Percentiles rank a stretch among this genome's conserved stretches.
These are phyloP conservation scores for Mucor saturninus DNA, from an alignment of 371 early-diverging fungal species.

Conservation along the genomic window DNA sequence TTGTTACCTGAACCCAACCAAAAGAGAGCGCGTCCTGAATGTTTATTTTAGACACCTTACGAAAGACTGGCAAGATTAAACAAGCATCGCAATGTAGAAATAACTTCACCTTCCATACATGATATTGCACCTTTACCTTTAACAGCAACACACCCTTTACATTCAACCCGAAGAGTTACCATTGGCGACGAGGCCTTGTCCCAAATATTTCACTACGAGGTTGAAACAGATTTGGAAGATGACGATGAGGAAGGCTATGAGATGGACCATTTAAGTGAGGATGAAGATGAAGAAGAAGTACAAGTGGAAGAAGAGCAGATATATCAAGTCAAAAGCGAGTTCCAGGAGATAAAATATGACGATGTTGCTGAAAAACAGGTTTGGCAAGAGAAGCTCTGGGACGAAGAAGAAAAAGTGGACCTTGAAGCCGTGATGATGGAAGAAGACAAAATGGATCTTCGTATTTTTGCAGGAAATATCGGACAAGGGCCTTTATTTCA, in stretches of 20 bases:
- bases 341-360: constrained; percentile 11
- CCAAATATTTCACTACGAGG: constrained; percentile 43
- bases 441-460: constrained; percentile 22
- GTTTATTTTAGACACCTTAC: constrained; percentile 71
- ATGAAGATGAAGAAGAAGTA: background rate
- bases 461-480: constrained; percentile 67
- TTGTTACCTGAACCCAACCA: background rate
- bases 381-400: constrained; percentile 28
- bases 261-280: constrained; percentile 20
- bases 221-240: constrained; percentile 41
- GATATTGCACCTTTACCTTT: constrained; percentile 11
- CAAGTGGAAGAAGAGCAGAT: background rate
- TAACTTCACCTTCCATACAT: constrained; percentile 52
- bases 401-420: constrained; percentile 15
- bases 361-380: background rate
- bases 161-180: constrained; percentile 34
- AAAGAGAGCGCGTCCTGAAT: background rate
- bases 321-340: background rate
- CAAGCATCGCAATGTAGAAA: constrained; percentile 79
- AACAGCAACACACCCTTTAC: constrained; percentile 5
- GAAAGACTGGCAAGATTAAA: constrained; percentile 91
- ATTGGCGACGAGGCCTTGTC: constrained; percentile 35
- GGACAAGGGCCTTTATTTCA: constrained; percentile 62
- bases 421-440: background rate
- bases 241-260: constrained; percentile 23